Conservation (phyloP, 75 land plant genomes). For the Selaginella tamariscina region DNA sequence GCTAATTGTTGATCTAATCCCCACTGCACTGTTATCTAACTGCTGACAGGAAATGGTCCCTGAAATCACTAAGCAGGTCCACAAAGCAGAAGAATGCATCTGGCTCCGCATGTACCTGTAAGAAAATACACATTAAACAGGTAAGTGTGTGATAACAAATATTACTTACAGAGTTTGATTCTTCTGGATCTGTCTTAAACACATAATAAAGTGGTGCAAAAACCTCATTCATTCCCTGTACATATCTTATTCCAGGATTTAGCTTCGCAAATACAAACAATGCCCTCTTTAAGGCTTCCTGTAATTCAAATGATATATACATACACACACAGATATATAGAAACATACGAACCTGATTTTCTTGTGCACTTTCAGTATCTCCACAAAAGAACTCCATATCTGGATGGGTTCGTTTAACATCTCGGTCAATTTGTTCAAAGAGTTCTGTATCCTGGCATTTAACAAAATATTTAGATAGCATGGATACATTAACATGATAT, state of each 20-base stretch:
- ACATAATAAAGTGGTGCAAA: constrained; percentile 87
- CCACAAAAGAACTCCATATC: constrained; percentile 91
- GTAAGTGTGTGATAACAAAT: background rate
- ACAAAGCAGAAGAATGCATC: constrained; percentile 96
- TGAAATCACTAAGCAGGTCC: constrained; percentile 77
- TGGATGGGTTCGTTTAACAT: constrained; percentile 95
- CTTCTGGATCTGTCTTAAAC: constrained; percentile 70
- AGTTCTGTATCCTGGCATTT: constrained; percentile 69
- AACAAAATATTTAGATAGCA: background rate
- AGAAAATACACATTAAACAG: background rate
- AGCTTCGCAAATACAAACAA: constrained; percentile 84
- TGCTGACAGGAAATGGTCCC: constrained; percentile 92
- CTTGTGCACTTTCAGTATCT: constrained; percentile 41
- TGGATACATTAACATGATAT: no score
- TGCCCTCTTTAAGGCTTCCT: constrained; percentile 73
- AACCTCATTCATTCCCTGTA: constrained; percentile 98
- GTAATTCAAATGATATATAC: constrained; percentile 9
- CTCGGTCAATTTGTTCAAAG: constrained; percentile 87
- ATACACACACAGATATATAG: background rate
- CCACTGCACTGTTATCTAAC: constrained; percentile 93
- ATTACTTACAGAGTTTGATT: constrained; percentile 45
- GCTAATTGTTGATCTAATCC: constrained; percentile 79
- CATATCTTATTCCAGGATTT: constrained; percentile 93
- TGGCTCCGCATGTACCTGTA: constrained; percentile 76
- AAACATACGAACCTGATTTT: constrained; percentile 60